Percentiles rank a stretch among this genome's conserved stretches.
Conservation (phyloP, 352 stramenopile species). For the Globisporangium okanoganense region DNA sequence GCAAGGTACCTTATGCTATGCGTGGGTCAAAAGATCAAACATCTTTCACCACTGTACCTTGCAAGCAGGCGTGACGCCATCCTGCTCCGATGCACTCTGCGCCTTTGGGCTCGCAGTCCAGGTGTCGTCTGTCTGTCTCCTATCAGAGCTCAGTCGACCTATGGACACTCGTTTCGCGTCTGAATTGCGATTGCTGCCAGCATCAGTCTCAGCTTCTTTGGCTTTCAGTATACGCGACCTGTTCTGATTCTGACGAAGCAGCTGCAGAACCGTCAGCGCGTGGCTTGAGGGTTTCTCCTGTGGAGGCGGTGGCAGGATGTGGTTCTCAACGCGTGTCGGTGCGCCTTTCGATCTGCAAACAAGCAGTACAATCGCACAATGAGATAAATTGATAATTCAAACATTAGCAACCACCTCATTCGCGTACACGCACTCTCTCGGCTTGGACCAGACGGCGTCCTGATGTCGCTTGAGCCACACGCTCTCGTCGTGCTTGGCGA, state of each 20-base stretch:
- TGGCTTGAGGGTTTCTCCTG: slow-evolving; percentile 17
- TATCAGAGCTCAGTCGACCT: not conserved
- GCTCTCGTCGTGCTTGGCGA: slow-evolving; percentile 47
- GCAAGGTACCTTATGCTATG: not conserved
- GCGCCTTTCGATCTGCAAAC: slow-evolving; percentile 11
- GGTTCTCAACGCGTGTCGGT: slow-evolving; percentile 32
- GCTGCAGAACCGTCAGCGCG: slow-evolving; percentile 31
- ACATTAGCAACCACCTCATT: not conserved
- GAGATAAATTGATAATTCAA: not conserved
- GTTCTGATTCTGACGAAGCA: slow-evolving; percentile 17
- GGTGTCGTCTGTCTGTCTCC: not conserved
- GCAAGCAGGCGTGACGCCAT: not conserved
- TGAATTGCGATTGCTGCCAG: not conserved
- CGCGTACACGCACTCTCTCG: slow-evolving; percentile 19
- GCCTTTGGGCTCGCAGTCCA: not conserved
- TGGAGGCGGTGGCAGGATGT: slow-evolving; percentile 25
- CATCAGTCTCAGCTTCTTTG: not conserved
- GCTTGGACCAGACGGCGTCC: slow-evolving; percentile 53
- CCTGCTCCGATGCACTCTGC: not conserved
- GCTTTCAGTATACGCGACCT: not conserved
- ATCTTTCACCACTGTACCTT: not conserved
- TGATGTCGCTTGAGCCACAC: slow-evolving; percentile 35
- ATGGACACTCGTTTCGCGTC: not conserved
- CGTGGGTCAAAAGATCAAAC: not conserved
- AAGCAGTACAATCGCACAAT: not conserved